A percentile compares a stretch with the other conserved stretches of the same genome.
Evolutionary conservation across 768 basidiomycete genomes (phyloP).

Genomic region (Hysterangium stoloniferum): DNA sequence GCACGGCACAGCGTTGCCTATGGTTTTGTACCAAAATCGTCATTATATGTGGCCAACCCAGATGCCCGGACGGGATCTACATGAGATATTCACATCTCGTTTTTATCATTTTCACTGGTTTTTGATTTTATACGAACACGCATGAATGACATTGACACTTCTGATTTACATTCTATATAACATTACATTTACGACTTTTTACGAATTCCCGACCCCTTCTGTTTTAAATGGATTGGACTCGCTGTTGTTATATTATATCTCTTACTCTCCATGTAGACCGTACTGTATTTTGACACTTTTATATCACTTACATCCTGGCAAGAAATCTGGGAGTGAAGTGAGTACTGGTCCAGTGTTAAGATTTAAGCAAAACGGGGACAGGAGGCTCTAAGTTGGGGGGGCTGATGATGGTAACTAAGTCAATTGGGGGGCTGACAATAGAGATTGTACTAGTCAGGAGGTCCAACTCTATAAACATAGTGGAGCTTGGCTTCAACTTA

Average conservation of each 20-base stretch:
- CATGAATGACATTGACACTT: neutral
- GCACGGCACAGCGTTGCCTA: slow-evolving; percentile 42
- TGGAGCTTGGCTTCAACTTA: too few species aligned
- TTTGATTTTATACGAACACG: neutral
- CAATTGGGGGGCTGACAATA: too few species aligned
- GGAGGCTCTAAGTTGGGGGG: too few species aligned
- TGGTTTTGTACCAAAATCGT: slow-evolving; percentile 54
- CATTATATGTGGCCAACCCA: slow-evolving; percentile 71
- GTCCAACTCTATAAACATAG: too few species aligned
- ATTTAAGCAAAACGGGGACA: too few species aligned
- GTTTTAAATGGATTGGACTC: slow-evolving; percentile 2
- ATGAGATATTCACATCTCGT: neutral
- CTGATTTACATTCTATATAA: neutral
- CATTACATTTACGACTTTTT: neutral
- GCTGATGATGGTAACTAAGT: too few species aligned
- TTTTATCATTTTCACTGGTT: neutral
- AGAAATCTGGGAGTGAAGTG: too few species aligned
- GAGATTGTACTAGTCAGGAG: too few species aligned
- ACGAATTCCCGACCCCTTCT: neutral
- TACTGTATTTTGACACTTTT: slow-evolving; percentile 1
- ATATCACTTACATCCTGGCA: too few species aligned
- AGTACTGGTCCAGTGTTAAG: too few species aligned
- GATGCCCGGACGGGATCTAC: slow-evolving; percentile 24
- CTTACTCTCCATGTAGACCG: neutral
- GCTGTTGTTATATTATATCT: neutral